Conservation (phyloP, 495 filamentous ascomycete genomes). For the Hypoxylon cercidicola region DNA sequence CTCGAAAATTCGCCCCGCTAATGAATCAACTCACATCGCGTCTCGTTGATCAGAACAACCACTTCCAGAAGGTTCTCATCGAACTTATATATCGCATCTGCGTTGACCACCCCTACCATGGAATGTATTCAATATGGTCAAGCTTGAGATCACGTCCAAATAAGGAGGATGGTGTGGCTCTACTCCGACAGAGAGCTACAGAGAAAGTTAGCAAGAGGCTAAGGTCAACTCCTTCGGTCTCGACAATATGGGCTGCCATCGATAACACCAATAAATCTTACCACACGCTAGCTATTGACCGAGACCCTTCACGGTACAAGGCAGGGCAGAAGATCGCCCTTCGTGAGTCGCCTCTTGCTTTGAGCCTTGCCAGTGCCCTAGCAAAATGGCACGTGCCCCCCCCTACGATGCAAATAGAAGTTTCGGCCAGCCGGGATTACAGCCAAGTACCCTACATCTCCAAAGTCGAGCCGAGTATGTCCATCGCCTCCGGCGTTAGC, state of each 20-base stretch:
- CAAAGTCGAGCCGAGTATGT: conserved; percentile 74
- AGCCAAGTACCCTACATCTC: conserved; percentile 74
- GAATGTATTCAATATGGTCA: conserved; percentile 94
- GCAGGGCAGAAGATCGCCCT: conserved; percentile 71
- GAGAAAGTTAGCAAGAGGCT: conserved; percentile 70
- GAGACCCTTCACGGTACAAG: conserved; percentile 67
- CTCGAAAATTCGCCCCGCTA: conserved; percentile 87
- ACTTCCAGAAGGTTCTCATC: conserved; percentile 80
- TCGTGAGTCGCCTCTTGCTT: conserved; percentile 66
- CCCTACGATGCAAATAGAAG: conserved; percentile 84
- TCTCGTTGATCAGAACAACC: conserved; percentile 71
- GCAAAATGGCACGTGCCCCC: conserved; percentile 77
- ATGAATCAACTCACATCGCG: conserved; percentile 98
- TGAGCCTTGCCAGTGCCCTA: conserved; percentile 65
- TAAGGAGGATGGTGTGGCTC: conserved; percentile 75
- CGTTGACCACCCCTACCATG: conserved; percentile 91
- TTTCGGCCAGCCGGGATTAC: conserved; percentile 80
- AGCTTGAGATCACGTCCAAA: conserved; percentile 71
- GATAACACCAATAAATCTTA: conserved; percentile 79
- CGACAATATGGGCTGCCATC: conserved; percentile 71
- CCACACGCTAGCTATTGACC: conserved; percentile 75
- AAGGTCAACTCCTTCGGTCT: conserved; percentile 52
- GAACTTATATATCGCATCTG: conserved; percentile 82
- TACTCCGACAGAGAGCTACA: conserved; percentile 78
- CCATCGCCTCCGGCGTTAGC: conserved; percentile 88